Evolutionary conservation across 2,329 filamentous ascomycete genomes (phyloP), one percentile per base, ranked within the genome.

Genomic region (Xylariaceae sp.): DNA sequence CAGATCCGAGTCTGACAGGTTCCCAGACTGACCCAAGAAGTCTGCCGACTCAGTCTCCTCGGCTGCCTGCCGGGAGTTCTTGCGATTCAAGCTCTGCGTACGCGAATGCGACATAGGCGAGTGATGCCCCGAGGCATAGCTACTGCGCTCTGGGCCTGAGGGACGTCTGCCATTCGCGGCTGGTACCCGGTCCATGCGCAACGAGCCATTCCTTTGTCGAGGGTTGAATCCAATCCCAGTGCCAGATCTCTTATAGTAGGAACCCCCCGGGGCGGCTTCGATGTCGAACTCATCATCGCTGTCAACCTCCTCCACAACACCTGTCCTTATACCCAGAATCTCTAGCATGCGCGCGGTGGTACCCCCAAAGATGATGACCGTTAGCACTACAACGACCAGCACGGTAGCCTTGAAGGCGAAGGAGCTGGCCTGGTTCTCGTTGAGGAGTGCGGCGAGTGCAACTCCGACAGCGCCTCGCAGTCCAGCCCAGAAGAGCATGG

Each of bases 401-500:
- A 98, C 90, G 0, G 92, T 98, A 5, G 92, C 92, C 48, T 88
- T 83, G 22, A 98, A 70, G 1, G 87, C 85, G 37, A 80, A 82
- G 1, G 79, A 80, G n/a, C n/a, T n/a, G n/a, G n/a, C n/a, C n/a
- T n/a, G n/a, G 53, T 94, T 92, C 33, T 80, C 77, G 0, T 77
- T 80, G 29, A 98, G 72, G 17, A 93, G 83, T 15, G 90, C 90
- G 19, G 92, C 92, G 29, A 98, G 70, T 2, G 92, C 92, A 22
- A 98, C 92, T 37, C 92, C 92, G 48, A 98, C 92, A 29, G 92
- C 92, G 50, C 92, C 92, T 42, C 92, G 85, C 19, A 98, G 71
- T 17, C 92, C 92, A 12, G 92, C 92, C 92, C 92, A 98, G 64
- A 94, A 98, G n/a, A 98, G 76, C 92, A 98, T 96, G n/a, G 84